Evolutionary conservation across 371 early-diverging fungal genomes (phyloP).

Genomic region (Mucor mucedo): DNA sequence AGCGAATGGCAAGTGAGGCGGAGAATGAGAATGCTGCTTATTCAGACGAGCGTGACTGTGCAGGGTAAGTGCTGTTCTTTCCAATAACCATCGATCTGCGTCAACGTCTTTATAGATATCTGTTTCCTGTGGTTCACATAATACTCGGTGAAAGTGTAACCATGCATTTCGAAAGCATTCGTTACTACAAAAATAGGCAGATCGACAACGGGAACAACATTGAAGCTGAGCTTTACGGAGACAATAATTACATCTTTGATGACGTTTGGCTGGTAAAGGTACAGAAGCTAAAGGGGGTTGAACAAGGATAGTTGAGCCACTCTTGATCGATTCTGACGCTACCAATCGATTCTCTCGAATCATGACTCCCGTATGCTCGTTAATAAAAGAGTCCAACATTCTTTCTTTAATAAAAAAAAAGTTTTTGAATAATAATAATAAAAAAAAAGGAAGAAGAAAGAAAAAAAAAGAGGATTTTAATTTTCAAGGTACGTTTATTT

Average conservation of each 20-base stretch:
- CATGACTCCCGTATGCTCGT: constrained; percentile 7
- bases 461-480: background rate
- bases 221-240: constrained; percentile 44
- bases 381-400: constrained; percentile 18
- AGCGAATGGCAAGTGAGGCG: constrained; percentile 39
- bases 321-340: constrained; percentile 20
- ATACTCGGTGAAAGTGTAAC: constrained; percentile 48
- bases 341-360: constrained; percentile 16
- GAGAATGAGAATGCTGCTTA: constrained; percentile 56
- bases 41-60: constrained; percentile 54
- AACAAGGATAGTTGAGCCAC: constrained; percentile 36
- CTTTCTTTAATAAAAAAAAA: background rate
- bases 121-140: constrained; percentile 45
- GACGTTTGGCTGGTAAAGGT: constrained; percentile 46
- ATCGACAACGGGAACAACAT: constrained; percentile 52
- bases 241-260: constrained; percentile 52
- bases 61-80: constrained; percentile 46
- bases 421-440: constrained; percentile 3
- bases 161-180: constrained; percentile 55
- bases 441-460: background rate
- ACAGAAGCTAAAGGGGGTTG: constrained; percentile 44
- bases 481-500: background rate
- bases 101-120: constrained; percentile 49
- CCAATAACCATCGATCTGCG: constrained; percentile 50
- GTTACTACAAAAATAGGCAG: constrained; percentile 55